Base-by-base conservation (phyloP, 140 eudicot genomes). In the Senecio squalidus region DNA sequence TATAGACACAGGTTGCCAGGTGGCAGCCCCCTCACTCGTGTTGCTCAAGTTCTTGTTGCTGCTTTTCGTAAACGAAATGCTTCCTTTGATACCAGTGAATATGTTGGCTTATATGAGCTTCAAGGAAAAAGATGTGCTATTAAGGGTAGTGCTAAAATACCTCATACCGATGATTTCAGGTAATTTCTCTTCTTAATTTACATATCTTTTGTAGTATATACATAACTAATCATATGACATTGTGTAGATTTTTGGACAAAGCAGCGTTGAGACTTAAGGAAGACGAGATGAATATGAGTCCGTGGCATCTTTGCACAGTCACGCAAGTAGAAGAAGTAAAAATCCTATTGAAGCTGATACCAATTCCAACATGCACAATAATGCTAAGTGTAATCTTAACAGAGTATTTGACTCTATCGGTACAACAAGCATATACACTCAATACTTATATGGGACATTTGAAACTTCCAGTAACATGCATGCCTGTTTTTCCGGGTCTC, bases 281-380 rank as follows among this genome's bases (percentile, higher is more conserved):
- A 61, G 97, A 89, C 26, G 80, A 79, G 9, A 33, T 60, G 0
- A 23, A 75, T 41, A 68, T 65, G 33, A 89, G 78, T 62, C 93
- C 94, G 0, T 89, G 97, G 97, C 69, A 76, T 15, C 89, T 89
- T 25, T 89, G 97, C 78, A 85, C 97, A 0, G 97, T 89, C 31
- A 89, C 97, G 16, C 97, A 89, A 76, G 97, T 89, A 27, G 95
- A 89, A 72, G 97, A 89, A 80, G 86, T 85, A 3, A 89, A 89
- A 57, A 80, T 89, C 59, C 86, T 89, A 17, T 21, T 85, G 17
- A 89, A 74, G 76, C 75, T 89, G 31, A 31, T 89, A 47, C 95
- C 97, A 0, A 38, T 89, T 45, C 83, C 97, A 10, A 82, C 87
- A 7, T 85, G 97, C 77, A 85, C 97, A 23, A 82, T 89, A 22